Evolutionary conservation across 768 basidiomycete species (phyloP).

Genomic region (Bullera alba): DNA sequence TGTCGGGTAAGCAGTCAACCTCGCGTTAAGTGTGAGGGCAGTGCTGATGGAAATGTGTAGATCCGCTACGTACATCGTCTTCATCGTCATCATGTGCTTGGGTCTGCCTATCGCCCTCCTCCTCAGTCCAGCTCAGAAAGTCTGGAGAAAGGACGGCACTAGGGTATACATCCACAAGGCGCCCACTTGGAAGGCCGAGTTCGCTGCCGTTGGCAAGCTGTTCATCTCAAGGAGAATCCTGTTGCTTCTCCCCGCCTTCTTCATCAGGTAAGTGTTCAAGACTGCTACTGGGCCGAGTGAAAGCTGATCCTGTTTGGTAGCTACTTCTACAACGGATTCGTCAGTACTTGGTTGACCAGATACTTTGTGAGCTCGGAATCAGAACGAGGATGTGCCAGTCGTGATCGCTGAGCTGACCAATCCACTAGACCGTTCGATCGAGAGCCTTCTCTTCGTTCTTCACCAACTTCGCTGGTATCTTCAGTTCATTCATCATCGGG

Average conservation of each 20-base stretch:
- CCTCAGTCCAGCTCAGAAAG: constrained; percentile 24
- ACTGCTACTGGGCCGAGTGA: background rate
- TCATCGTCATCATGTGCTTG: constrained; percentile 30
- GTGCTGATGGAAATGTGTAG: constrained; percentile 2
- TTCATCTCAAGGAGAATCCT: constrained; percentile 11
- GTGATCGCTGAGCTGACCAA: background rate
- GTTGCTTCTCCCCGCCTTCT: constrained; percentile 20
- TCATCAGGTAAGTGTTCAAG: constrained; percentile 8
- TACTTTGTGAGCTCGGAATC: constrained; percentile 23
- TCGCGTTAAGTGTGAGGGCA: background rate
- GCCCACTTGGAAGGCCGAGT: constrained; percentile 11
- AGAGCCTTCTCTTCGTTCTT: constrained; percentile 34
- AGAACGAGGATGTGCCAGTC: no score
- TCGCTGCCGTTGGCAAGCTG: constrained; percentile 16
- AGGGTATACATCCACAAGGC: constrained; percentile 14
- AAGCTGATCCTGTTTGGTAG: no score
- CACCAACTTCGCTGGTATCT: constrained; percentile 36
- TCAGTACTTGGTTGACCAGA: constrained; percentile 23
- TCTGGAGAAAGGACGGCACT: constrained; percentile 24
- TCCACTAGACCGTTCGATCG: constrained; percentile 22
- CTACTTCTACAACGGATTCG: constrained; percentile 30
- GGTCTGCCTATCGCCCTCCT: constrained; percentile 21
- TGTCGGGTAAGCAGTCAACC: constrained; percentile 14
- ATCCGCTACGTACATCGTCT: constrained; percentile 26
- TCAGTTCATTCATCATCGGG: constrained; percentile 31